These are phyloP conservation scores for Cymodocea nodosa DNA, from an alignment of 116 monocot species.

Conservation along the genomic window DNA sequence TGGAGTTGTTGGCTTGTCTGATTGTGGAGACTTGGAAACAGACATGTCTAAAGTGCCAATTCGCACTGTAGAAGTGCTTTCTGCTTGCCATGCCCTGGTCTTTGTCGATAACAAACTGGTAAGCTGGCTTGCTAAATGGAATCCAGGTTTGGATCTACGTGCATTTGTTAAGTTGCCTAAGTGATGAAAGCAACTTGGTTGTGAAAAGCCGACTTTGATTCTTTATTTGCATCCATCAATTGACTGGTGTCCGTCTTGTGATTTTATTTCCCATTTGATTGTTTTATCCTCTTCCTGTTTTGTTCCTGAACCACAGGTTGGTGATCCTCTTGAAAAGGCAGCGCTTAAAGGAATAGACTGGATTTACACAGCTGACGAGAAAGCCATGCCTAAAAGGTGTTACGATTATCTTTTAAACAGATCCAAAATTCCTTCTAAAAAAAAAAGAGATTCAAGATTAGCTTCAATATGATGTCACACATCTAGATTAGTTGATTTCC, in stretches of 20 bases:
- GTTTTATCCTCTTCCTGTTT: not conserved
- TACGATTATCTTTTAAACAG: not conserved
- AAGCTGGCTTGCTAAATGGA: constrained; percentile 1
- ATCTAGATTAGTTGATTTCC: no score
- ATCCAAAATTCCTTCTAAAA: not conserved
- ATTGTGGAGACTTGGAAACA: constrained; percentile 51
- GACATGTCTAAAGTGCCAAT: constrained; percentile 59
- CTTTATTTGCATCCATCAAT: not conserved
- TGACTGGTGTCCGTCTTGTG: not conserved
- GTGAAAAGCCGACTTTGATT: no score
- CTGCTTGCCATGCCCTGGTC: constrained; percentile 93
- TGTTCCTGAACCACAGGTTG: constrained; percentile 42
- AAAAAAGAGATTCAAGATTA: not conserved
- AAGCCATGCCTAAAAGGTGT: constrained; percentile 90
- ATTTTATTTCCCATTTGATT: not conserved
- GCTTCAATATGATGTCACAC: not conserved
- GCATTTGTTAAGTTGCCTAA: no score
- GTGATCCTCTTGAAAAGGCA: constrained; percentile 98
- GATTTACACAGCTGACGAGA: constrained; percentile 90
- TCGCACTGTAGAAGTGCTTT: constrained; percentile 62
- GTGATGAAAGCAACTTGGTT: no score
- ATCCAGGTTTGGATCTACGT: no score
- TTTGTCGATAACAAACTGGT: constrained; percentile 99
- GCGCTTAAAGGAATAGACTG: constrained; percentile 90
- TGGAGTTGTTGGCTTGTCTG: constrained; percentile 59